Conservation (phyloP, 2,329 filamentous ascomycete species). For the Penicillium corylophilum region DNA sequence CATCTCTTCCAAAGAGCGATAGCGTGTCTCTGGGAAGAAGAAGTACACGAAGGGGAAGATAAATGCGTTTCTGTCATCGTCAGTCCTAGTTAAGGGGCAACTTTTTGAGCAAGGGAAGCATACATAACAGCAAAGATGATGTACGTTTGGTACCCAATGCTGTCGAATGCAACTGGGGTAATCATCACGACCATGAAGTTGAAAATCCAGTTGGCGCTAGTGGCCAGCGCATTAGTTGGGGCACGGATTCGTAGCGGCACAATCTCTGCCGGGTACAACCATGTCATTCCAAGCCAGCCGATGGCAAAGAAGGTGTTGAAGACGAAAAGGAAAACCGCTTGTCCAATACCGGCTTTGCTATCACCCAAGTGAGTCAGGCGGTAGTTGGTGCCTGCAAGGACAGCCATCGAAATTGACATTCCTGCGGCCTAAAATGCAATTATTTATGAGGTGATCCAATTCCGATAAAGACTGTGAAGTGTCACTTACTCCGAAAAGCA, state of each 20-base stretch:
- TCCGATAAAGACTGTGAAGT: too few species aligned
- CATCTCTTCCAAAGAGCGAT: constrained; percentile 64
- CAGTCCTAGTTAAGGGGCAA: not conserved
- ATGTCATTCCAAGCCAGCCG: constrained; percentile 63
- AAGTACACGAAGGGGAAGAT: constrained; percentile 57
- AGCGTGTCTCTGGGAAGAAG: constrained; percentile 60
- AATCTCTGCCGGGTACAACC: constrained; percentile 60
- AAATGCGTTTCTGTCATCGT: constrained; percentile 44
- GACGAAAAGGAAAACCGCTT: constrained; percentile 58
- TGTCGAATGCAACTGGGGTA: constrained; percentile 58
- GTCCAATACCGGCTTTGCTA: constrained; percentile 41
- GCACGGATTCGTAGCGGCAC: constrained; percentile 56
- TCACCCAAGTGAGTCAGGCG: constrained; percentile 31
- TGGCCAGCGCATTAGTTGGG: constrained; percentile 57
- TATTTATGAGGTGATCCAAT: not conserved
- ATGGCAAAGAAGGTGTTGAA: constrained; percentile 63
- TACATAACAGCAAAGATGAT: constrained; percentile 52
- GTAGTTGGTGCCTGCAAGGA: constrained; percentile 44
- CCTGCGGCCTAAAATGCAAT: constrained; percentile 42
- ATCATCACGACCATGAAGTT: constrained; percentile 67
- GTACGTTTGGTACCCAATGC: constrained; percentile 51
- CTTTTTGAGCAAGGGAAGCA: constrained; percentile 10
- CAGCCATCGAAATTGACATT: constrained; percentile 62
- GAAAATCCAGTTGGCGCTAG: constrained; percentile 53
- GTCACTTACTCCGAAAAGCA: constrained; percentile 60